These are phyloP conservation scores for Claviceps digitariae DNA, from an alignment of 2,329 filamentous ascomycete species.

Conservation along the genomic window DNA sequence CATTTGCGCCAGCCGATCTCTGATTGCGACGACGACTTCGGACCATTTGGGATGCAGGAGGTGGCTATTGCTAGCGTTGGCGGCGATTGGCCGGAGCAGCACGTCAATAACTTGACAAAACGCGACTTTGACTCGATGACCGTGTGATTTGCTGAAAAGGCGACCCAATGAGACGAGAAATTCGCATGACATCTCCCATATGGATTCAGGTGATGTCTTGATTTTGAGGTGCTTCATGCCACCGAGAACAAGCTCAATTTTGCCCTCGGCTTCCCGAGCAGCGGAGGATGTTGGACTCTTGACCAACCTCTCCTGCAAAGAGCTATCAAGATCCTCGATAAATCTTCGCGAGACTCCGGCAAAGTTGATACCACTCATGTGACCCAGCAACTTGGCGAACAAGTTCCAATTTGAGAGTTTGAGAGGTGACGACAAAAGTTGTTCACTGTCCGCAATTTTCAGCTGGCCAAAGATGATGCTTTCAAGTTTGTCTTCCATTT, in stretches of 20 bases:
- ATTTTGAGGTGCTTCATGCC: constrained; percentile 86
- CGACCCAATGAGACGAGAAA: constrained; percentile 72
- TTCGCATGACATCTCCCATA: constrained; percentile 78
- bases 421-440: constrained; percentile 62
- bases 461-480: constrained; percentile 95
- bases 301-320: constrained; percentile 59
- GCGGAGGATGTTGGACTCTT: constrained; percentile 48
- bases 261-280: constrained; percentile 59
- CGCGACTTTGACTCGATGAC: constrained; percentile 79
- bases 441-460: constrained; percentile 74
- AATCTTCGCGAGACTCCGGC: constrained; percentile 71
- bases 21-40: constrained; percentile 66
- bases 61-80: constrained; percentile 60
- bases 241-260: constrained; percentile 73
- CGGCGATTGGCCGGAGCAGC: constrained; percentile 74
- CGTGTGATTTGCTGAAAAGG: constrained; percentile 74
- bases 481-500: constrained; percentile 90
- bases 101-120: constrained; percentile 89
- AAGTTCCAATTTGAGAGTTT: constrained; percentile 93
- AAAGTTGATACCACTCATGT: constrained; percentile 92
- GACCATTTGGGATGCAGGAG: constrained; percentile 75
- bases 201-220: constrained; percentile 55
- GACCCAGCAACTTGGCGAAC: constrained; percentile 83
- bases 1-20: constrained; percentile 69
- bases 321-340: constrained; percentile 63